A percentile compares a stretch with the other conserved stretches of the same genome.
phyloP scores from a whole-genome alignment of 352 stramenopile species.

The Phytophthora lateralis region DNA sequence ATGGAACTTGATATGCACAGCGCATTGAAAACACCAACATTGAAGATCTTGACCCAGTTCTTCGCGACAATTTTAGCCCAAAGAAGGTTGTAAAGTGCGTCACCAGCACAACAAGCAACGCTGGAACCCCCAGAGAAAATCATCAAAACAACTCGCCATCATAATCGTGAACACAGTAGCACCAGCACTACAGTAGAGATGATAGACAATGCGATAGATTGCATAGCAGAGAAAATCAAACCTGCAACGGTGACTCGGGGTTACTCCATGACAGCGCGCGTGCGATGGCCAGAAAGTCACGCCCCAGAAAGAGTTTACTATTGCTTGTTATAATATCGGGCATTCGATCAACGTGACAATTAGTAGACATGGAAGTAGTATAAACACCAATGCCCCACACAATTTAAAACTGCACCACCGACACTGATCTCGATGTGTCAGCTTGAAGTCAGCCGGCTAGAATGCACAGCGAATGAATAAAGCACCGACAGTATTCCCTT shows the following conservation, averaged over 20 bases:
- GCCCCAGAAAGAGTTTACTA: too few relatives aligned
- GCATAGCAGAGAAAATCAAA: background rate
- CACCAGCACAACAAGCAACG: background rate
- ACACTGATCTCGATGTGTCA: too few relatives aligned
- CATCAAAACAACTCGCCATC: slow-evolving; percentile 21
- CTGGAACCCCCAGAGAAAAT: slow-evolving; percentile 23
- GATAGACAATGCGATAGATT: slow-evolving; percentile 1
- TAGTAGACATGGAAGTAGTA: too few relatives aligned
- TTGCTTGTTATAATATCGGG: too few relatives aligned
- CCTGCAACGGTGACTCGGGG: background rate
- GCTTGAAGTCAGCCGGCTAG: too few relatives aligned
- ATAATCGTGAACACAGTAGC: slow-evolving; percentile 23
- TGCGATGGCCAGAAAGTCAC: too few relatives aligned
- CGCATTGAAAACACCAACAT: background rate
- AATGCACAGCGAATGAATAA: too few relatives aligned
- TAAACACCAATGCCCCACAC: too few relatives aligned
- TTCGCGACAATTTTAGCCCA: background rate
- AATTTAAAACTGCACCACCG: too few relatives aligned
- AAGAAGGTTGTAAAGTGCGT: background rate
- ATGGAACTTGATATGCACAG: background rate
- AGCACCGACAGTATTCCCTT: too few relatives aligned
- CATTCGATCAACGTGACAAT: too few relatives aligned
- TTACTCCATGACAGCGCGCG: background rate
- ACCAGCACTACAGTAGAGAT: slow-evolving; percentile 16
- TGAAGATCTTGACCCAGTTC: background rate